Evolutionary conservation across 805 yeast species (phyloP), one percentile per base, ranked within the genome.

Genomic region (Sugiyamaella boreocaroliniensis): DNA sequence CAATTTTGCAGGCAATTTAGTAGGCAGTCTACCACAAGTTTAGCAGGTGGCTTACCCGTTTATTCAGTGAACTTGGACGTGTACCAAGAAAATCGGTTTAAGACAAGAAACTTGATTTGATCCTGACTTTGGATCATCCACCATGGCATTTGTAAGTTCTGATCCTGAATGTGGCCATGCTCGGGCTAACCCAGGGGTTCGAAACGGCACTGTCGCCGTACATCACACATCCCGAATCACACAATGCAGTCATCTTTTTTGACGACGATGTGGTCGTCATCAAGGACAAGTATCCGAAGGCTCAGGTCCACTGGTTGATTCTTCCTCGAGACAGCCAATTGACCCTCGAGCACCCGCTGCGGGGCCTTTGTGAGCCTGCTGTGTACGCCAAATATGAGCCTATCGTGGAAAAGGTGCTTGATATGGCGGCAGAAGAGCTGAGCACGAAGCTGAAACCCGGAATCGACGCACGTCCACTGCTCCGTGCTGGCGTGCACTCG

Each of bases 401-500:
- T 20, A 77, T 74, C 53, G 71, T 72, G 19, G 72, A 63, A 12
- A 70, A 61, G 58, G 76, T 77, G 20, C 69, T 61, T 57, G 56
- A 55, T 15, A 60, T 58, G 53, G 66, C 53, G 22, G 61, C 57
- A 2, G 65, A 70, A 18, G 68, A 68, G 12, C 62, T 74, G 29
- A 12, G 18, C 62, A 64, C 2, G 52, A 60, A 0, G 64, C 65
- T 32, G 16, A 37, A 32, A 45, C 60, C 29, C 51, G 48, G 50
- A 16, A 54, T 40, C n/a, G 37, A 10, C 5, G 43, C 59, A 14
- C 37, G 49, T 14, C 61, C 63, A 5, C 55, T 59, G n/a, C 51
- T 85, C 8, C 69, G 71, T 54, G 76, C 75, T 8, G 92, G 95
- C 0, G 75, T 86, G 22, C 95, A 87, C 66, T 67, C 85, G 4